Evolutionary conservation across 2,329 filamentous ascomycete species (phyloP), one percentile per base, ranked within the genome.

Genomic region (Apiospora kogelbergensis): DNA sequence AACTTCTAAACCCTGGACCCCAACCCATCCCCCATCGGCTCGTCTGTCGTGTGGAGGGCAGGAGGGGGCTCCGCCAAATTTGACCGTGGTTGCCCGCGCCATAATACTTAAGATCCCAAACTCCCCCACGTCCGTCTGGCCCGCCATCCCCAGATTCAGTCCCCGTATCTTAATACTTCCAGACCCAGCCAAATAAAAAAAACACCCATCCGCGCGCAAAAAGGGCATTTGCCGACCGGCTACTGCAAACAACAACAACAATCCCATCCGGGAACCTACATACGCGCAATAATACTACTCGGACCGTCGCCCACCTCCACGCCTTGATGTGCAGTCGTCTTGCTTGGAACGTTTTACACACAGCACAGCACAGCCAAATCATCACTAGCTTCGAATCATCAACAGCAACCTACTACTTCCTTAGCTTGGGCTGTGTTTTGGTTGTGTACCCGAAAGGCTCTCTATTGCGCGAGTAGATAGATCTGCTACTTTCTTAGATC

Each of bases 61-160:
- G 15, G 40, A 42, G 37, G 33, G 48, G 48, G 48, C 30, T 44
- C 63, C 63, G 37, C 63, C 40, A 41, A 65, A 44, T 42, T 65
- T 30, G 42, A 33, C 37, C 37, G 63, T 65, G n/a, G 22, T 44
- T 44, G 41, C 41, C 37, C 63, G 60, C 37, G 37, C 40, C 63
- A 65, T 44, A 44, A 44, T 65, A 42, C 63, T 65, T 65, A 65
- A 65, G 40, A 42, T 26, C 63, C 63, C 63, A 64, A 64, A 40
- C 37, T 65, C 63, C 63, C 63, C 63, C 63, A 65, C 63, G 63
- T 42, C 40, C 37, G 63, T 10, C 40, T 65, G 37, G 63, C 41
- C 63, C 63, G 37, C 37, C 63, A 65, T 65, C 63, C 63, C 63
- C 63, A 65, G 63, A 44, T 65, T 65, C 63, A 42, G 41, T 44